These are phyloP conservation scores for Coelastrella sp. DNA, from an alignment of 139 green algal genomes.

Conservation along the genomic window DNA sequence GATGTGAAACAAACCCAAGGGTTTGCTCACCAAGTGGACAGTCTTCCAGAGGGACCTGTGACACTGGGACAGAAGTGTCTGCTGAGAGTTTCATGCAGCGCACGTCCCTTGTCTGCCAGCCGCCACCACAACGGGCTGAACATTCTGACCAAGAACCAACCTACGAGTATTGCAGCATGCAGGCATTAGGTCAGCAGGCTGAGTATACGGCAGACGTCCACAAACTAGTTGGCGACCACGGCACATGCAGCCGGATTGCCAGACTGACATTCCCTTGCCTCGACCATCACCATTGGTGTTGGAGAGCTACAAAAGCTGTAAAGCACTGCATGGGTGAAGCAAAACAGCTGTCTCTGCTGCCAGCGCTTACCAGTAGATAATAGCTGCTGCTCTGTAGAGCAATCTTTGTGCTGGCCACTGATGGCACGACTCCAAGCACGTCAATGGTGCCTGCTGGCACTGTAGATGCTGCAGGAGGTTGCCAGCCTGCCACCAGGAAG, in stretches of 20 bases:
- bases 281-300: no score
- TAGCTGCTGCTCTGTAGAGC: background rate
- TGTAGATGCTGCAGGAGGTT: background rate
- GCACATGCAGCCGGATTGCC: no score
- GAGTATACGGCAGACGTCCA: background rate
- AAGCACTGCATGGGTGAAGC: background rate
- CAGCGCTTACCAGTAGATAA: conserved; percentile 26
- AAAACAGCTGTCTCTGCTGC: background rate
- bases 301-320: no score
- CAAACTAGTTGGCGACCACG: no score
- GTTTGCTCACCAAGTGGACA: conserved; percentile 48
- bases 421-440: background rate
- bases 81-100: conserved; percentile 41
- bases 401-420: conserved; percentile 27
- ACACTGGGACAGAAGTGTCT: background rate
- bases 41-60: conserved; percentile 53
- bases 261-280: background rate
- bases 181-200: background rate
- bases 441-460: conserved; percentile 12
- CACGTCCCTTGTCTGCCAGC: conserved; percentile 50
- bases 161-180: conserved; percentile 21
- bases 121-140: conserved; percentile 57
- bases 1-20: background rate
- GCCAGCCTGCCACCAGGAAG: conserved; percentile 37
- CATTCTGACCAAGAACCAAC: conserved; percentile 59